phyloP scores from a whole-genome alignment of 2,329 filamentous ascomycete species.

The Fulvia fulva region DNA sequence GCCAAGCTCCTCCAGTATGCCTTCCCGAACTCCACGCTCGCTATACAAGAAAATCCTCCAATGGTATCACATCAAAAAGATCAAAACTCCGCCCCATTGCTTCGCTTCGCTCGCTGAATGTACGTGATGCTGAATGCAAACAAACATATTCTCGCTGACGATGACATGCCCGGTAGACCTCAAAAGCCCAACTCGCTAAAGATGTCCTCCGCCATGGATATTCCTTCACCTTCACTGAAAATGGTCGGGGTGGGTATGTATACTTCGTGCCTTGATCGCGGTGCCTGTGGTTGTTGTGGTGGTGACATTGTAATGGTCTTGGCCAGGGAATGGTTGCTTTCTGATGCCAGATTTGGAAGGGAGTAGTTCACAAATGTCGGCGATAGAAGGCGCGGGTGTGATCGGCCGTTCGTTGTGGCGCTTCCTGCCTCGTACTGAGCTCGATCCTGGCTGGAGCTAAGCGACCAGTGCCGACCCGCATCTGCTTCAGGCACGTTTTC shows the following conservation, averaged over 20 bases:
- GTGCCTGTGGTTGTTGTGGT: background rate
- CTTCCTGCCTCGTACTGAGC: background rate
- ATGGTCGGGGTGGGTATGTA: background rate
- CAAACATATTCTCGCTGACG: background rate
- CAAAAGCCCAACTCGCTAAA: constrained; percentile 31
- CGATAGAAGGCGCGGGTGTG: background rate
- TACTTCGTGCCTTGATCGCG: background rate
- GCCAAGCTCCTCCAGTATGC: background rate
- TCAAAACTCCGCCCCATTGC: background rate
- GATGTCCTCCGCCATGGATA: constrained; percentile 26
- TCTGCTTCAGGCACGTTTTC: constrained; percentile 2
- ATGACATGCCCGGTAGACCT: constrained; percentile 6
- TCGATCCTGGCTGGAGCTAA: constrained; percentile 4
- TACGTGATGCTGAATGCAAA: background rate
- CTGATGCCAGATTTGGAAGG: constrained; percentile 15
- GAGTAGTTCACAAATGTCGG: constrained; percentile 19
- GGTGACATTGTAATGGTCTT: constrained; percentile 11
- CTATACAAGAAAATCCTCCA: background rate
- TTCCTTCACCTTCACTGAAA: constrained; percentile 9
- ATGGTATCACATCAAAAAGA: background rate
- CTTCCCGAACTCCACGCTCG: background rate
- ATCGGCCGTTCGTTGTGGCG: background rate
- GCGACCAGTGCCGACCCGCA: constrained; percentile 6
- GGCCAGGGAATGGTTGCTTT: constrained; percentile 16
- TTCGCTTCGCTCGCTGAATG: constrained; percentile 4